Base-by-base conservation (phyloP, 768 basidiomycete genomes). In the Termitomyces sp. region DNA sequence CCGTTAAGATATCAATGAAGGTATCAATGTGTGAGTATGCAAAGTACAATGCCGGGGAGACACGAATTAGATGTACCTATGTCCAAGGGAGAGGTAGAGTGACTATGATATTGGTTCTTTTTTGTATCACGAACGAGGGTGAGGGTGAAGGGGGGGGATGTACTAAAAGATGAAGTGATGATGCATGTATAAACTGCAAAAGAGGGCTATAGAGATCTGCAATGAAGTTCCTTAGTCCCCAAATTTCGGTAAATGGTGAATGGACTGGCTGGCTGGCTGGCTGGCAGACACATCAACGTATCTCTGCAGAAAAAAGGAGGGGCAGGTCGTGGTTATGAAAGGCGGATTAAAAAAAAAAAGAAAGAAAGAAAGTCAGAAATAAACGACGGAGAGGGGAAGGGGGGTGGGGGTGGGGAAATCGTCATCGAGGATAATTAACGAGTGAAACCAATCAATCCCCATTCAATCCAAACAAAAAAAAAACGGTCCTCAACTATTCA, bases 11-110 rank as follows among this genome's bases (percentile, higher is more conserved):
- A 44, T 54, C 31, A 33, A 58, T 55, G 51, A 55, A 61, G 59
- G 63, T 61, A 64, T 63, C 61, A 52, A 58, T 66, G 65, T 37
- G 62, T 65, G 67, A 65, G 65, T 66, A 65, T 68, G 65, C 59
- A 62, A 58, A 66, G 61, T 66, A 66, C 63, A 65, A 55, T 65
- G 67, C 58, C 46, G 44, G 33, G n/a, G 16, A 36, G 52, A 55
- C 9, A 33, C 41, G 58, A 45, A 66, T 68, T 66, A 66, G 57
- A 63, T 63, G 61, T 61, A 60, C 55, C 49, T 46, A 51, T 52
- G 57, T 59, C 57, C 60, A 58, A 54, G 55, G 27, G 27, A 27
- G 57, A 61, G 56, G 55, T 31, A 63, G 56, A 63, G 63, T 63
- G 27, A 27, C 6, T 18, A 63, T 61, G 58, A 60, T 61, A 51